Evolutionary conservation across 441 rosid genomes (phyloP).

Genomic region (Pelargonium cotyledonis): DNA sequence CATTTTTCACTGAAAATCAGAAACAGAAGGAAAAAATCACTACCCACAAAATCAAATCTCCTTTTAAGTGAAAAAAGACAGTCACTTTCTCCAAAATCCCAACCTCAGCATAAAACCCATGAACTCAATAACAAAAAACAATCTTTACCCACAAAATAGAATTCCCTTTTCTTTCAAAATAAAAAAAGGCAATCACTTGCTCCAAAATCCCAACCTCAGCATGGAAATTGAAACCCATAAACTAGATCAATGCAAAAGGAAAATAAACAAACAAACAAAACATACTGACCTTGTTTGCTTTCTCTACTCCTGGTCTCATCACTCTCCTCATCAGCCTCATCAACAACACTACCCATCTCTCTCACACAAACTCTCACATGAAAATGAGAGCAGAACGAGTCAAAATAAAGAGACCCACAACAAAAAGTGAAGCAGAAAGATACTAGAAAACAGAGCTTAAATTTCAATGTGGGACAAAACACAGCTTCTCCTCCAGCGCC

Average conservation of each 20-base stretch:
- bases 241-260: no score
- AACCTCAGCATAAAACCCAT: background rate
- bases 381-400: background rate
- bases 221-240: background rate
- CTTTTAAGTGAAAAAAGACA: background rate
- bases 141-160: no score
- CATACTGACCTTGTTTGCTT: background rate
- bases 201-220: background rate
- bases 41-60: background rate
- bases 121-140: background rate
- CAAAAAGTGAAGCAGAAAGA: background rate
- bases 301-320: background rate
- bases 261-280: background rate
- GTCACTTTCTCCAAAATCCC: background rate
- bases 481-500: background rate
- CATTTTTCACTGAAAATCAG: background rate
- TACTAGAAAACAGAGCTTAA: background rate
- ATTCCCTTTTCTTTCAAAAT: no score
- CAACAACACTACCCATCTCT: background rate
- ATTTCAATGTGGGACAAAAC: background rate
- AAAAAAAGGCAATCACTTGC: background rate
- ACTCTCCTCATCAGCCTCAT: background rate
- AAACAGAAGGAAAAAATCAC: background rate
- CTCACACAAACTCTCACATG: background rate
- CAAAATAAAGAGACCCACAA: background rate